Base-by-base conservation (phyloP, 495 filamentous ascomycete species). In the Rhizodiscina lignyota region DNA sequence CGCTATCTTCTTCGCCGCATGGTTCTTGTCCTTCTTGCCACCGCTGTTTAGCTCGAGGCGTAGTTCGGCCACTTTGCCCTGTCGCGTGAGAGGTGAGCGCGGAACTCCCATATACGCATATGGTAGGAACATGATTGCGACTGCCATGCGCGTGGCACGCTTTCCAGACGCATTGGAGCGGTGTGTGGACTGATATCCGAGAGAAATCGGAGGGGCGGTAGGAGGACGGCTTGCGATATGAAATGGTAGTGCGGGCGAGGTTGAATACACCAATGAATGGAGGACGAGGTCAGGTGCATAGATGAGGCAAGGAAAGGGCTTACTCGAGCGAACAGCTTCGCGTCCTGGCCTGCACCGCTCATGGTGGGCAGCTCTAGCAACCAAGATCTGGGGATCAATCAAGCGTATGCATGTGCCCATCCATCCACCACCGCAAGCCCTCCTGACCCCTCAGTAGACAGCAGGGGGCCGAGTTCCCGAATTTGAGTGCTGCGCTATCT, bases 251-350 rank as follows among this genome's bases (percentile, higher is more conserved):
- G 30, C 8, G 8, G 30, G 11, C 8, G 30, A 8, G 30, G 11
- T 8, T 6, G 11, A 33, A 16, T 33, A 18, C 8, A 33, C 8
- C 30, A 27, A 19, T 35, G 33, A 21, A n/a, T 30, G 16, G 16
- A 13, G 10, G 18, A n/a, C 21, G 31, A 35, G 27, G 15, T 15
- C 22, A 40, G 30, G 22, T 27, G 32, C 30, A 32, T 43, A 10
- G 33, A 34, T 37, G 39, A 49, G 29, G 31, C 40, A 42, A 45
- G 21, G 43, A 41, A 24, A 33, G 30, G 21, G 32, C 84, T 58
- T 87, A 99, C 89, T 63, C 91, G 77, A 47, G 91, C 86, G 67
- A 99, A 99, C 63, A 97, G 76, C 71, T 94, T 94, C 63, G 89
- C 91, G 73, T 97, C 89, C 60, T 85, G 82, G 60, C 79, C 83